Base-by-base conservation (phyloP, 2,329 filamentous ascomycete genomes). In the Purpureocillium lavendulum region DNA sequence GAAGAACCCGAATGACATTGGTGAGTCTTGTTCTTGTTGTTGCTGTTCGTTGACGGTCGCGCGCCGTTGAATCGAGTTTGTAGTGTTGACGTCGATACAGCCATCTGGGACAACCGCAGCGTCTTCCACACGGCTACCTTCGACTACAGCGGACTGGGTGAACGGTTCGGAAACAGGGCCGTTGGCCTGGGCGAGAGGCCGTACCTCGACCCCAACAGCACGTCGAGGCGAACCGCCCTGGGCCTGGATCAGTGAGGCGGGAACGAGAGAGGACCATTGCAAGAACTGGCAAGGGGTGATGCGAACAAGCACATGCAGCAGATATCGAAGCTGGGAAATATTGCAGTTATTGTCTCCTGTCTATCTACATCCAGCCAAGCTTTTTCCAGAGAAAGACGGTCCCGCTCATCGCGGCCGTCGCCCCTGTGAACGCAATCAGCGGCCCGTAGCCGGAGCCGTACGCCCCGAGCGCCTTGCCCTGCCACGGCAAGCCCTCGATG, bases 31-130 rank as follows among this genome's bases (percentile, higher is more conserved):
- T 26, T 10, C n/a, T n/a, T n/a, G n/a, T n/a, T n/a, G n/a, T n/a
- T n/a, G n/a, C n/a, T n/a, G n/a, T n/a, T n/a, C n/a, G n/a, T n/a
- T n/a, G n/a, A n/a, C n/a, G n/a, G n/a, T n/a, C n/a, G n/a, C n/a
- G n/a, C n/a, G n/a, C n/a, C n/a, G n/a, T n/a, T n/a, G n/a, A n/a
- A n/a, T n/a, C n/a, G n/a, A n/a, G n/a, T n/a, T n/a, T n/a, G n/a
- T n/a, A n/a, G n/a, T n/a, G n/a, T n/a, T n/a, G n/a, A n/a, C n/a
- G n/a, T n/a, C n/a, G 3, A 6, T 14, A 38, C 58, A 51, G 73
- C 72, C 2, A 75, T 77, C 45, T 77, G 74, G 73, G 73, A 78
- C 45, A 77, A 77, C 47, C 60, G 73, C 7, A 69, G 64, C n/a
- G 69, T 69, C 1, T 77, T 70, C 48, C 73, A 78, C 45, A 65